Conservation (phyloP, 1,284 basidiomycete species). For the Fistulinella cinereoalba region DNA sequence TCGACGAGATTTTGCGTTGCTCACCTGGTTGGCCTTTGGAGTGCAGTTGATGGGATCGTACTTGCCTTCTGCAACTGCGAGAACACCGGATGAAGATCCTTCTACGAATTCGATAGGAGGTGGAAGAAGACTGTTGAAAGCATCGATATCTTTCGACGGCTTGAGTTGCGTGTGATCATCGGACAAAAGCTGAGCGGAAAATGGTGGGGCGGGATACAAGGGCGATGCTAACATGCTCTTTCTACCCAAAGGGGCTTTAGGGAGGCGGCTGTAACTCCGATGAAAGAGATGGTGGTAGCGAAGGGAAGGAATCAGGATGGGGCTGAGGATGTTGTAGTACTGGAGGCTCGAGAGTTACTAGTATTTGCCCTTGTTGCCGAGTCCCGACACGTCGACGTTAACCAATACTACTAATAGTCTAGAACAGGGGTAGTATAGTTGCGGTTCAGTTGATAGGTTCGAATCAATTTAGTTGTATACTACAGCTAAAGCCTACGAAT, state of each 20-base stretch:
- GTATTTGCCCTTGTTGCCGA: constrained; percentile 31
- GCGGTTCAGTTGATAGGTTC: too few relatives aligned
- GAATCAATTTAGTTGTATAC: too few relatives aligned
- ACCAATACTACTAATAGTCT: too few relatives aligned
- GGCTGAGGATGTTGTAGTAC: constrained; percentile 1
- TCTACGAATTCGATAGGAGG: constrained; percentile 77
- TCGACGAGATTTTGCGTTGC: not conserved
- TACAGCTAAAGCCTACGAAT: too few relatives aligned
- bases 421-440: too few relatives aligned
- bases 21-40: constrained; percentile 41
- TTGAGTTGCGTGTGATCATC: constrained; percentile 56
- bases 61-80: constrained; percentile 66
- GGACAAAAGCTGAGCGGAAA: constrained; percentile 45
- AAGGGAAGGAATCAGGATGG: constrained; percentile 13
- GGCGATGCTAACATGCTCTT: constrained; percentile 59
- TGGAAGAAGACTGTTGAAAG: constrained; percentile 71
- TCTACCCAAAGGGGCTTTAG: constrained; percentile 8
- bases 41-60: constrained; percentile 75
- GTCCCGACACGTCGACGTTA: constrained; percentile 4
- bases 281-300: constrained; percentile 2
- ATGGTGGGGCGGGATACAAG: constrained; percentile 47
- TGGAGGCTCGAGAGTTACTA: constrained; percentile 12
- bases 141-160: constrained; percentile 65
- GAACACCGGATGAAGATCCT: constrained; percentile 70
- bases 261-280: constrained; percentile 4